These are phyloP conservation scores for rapeseed (Brassica napus) DNA, from an alignment of 345 rosid genomes.

Conservation along the genomic window Da-Ae NC_063445.1:14514001-14514500, in stretches of 20 bases:
- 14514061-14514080: slow-evolving; percentile 97
- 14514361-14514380: slow-evolving; percentile 91
- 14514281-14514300: not conserved
- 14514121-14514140: slow-evolving; percentile 88
- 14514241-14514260: slow-evolving; percentile 81
- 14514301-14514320: not conserved
- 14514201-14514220: slow-evolving; percentile 92
- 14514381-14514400: slow-evolving; percentile 88
- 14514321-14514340: slow-evolving; percentile 25
- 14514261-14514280: slow-evolving; percentile 98
- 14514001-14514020: slow-evolving; percentile 96
- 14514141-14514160: slow-evolving; percentile 95
- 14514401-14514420: slow-evolving; percentile 88
- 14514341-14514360: slow-evolving; percentile 86
- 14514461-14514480: slow-evolving; percentile 86
- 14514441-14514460: slow-evolving; percentile 72
- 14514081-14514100: slow-evolving; percentile 98
- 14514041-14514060: slow-evolving; percentile 96
- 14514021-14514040: slow-evolving; percentile 98
- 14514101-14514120: slow-evolving; percentile 98
- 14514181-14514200: slow-evolving; percentile 85
- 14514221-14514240: slow-evolving; percentile 77
- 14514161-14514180: slow-evolving; percentile 94
- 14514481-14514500: slow-evolving; percentile 76
- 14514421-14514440: slow-evolving; percentile 78